Evolutionary conservation across 1,284 basidiomycete genomes (phyloP), one percentile per base, ranked within the genome.

Genomic region (Malassezia dermatis): DNA sequence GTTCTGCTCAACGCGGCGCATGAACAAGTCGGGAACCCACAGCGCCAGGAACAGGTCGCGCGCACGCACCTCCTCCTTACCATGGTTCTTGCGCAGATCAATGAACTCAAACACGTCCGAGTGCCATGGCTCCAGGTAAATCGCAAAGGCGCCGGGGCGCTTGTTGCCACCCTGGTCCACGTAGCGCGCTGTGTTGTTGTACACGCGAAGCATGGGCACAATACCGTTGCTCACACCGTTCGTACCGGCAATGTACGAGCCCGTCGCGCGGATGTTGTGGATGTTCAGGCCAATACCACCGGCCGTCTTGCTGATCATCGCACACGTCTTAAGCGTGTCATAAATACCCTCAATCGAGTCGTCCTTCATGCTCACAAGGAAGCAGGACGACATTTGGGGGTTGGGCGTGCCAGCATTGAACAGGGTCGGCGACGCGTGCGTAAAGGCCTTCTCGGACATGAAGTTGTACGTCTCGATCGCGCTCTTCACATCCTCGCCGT

Each of bases 121-220:
- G 76, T 99, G 93, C 91, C 91, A 95, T 8, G 91, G 91, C 78
- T 95, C 91, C 62, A 95, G 79, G 78, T 95, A 95, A 76, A 95
- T 89, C 48, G 94, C 89, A 70, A 99, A 96, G 2, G 94, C 94
- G 62, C 94, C 94, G 2, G 94, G 94, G 41, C 94, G 87, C 80
- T 98, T 98, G 82, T 98, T 98, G 47, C 94, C 94, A 61, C 94
- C 93, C 76, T 99, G 94, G 77, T 98, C 94, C 60, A 99, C 94
- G 75, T 98, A 98, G 50, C 94, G 88, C 28, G 94, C 94, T 6
- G 94, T 99, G 62, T 94, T 91, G 74, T 99, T 94, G 77, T 86
- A 98, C 0, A 89, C 93, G 58, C 94, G 88, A 47, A 99, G 85
- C 94, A 99, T 99, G 31, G 94, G 94, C 1, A 98, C 89, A 70